These are phyloP conservation scores for Ganoderma leucocontextum DNA, from an alignment of 1,284 basidiomycete genomes.

Conservation along the genomic window DNA sequence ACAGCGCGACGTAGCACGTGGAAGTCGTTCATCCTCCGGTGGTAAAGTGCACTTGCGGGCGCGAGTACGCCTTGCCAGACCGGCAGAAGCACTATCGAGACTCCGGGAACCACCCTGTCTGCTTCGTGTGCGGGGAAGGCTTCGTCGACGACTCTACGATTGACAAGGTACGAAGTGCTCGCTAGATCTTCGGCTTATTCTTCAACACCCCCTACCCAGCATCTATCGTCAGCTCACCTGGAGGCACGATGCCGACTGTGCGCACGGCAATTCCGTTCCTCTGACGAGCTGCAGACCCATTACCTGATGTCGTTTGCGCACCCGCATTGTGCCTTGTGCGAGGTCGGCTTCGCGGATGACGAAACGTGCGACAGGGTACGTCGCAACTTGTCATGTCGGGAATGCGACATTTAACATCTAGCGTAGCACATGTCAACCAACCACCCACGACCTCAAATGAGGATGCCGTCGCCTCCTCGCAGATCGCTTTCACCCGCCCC, in stretches of 20 bases:
- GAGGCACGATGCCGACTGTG: constrained; percentile 24
- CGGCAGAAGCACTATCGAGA: constrained; percentile 28
- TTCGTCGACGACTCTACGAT: constrained; percentile 23
- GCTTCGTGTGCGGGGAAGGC: constrained; percentile 29
- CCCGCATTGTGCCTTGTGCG: constrained; percentile 31
- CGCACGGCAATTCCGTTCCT: constrained; percentile 22
- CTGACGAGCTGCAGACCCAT: constrained; percentile 27
- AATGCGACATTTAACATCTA: not conserved
- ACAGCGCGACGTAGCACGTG: constrained; percentile 18
- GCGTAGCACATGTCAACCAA: constrained; percentile 30
- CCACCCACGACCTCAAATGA: constrained; percentile 25
- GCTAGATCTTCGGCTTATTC: not conserved
- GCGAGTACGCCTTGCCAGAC: constrained; percentile 9
- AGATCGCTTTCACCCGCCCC: not conserved
- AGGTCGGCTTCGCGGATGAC: constrained; percentile 32
- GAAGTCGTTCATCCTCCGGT: constrained; percentile 14
- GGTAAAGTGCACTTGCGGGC: constrained; percentile 10
- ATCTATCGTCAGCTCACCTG: constrained; percentile 27
- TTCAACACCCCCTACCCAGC: constrained; percentile 19
- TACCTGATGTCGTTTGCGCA: constrained; percentile 28
- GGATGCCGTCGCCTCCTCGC: constrained; percentile 12
- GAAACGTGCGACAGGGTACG: constrained; percentile 26
- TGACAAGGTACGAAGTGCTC: constrained; percentile 18
- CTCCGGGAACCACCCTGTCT: constrained; percentile 29
- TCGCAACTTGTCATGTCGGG: not conserved